Percentiles rank a stretch among this genome's conserved stretches.
These are phyloP conservation scores for Linnemannia exigua DNA, from an alignment of 192 early-diverging fungal genomes.

Conservation along the genomic window DNA sequence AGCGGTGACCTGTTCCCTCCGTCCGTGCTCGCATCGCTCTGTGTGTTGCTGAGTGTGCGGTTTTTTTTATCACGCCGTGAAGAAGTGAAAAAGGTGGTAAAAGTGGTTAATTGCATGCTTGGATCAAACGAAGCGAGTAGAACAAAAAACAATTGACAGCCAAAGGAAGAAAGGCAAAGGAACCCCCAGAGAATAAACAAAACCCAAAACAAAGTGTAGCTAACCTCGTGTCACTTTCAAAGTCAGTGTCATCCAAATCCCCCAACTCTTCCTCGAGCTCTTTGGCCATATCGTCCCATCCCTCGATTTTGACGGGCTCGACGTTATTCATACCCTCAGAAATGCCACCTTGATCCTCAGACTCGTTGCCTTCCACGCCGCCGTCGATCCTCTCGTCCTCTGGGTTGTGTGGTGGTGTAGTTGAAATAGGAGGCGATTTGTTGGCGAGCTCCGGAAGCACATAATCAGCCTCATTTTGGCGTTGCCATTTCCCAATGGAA, in stretches of 20 bases:
- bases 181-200: not conserved
- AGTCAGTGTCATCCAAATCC: conserved; percentile 69
- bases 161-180: not conserved
- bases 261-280: conserved; percentile 71
- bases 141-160: not conserved
- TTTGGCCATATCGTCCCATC: conserved; percentile 64
- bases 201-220: conserved; percentile 5
- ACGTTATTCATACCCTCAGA: conserved; percentile 63
- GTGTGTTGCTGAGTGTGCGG: conserved; percentile 40
- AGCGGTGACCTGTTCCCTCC: conserved; percentile 29
- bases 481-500: conserved; percentile 77
- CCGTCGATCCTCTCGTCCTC: conserved; percentile 64
- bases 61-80: conserved; percentile 20
- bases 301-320: conserved; percentile 40
- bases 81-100: not conserved
- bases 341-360: conserved; percentile 62
- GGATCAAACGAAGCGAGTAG: not conserved
- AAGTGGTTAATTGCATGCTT: not conserved
- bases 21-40: conserved; percentile 46
- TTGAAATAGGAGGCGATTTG: conserved; percentile 15
- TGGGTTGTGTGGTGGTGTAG: conserved; percentile 35
- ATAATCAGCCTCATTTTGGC: conserved; percentile 78
- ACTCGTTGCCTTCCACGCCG: conserved; percentile 54
- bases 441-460: conserved; percentile 42
- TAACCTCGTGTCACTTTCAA: conserved; percentile 63